Conservation (phyloP, 345 rosid genomes). For the Mercurialis annua region DNA sequence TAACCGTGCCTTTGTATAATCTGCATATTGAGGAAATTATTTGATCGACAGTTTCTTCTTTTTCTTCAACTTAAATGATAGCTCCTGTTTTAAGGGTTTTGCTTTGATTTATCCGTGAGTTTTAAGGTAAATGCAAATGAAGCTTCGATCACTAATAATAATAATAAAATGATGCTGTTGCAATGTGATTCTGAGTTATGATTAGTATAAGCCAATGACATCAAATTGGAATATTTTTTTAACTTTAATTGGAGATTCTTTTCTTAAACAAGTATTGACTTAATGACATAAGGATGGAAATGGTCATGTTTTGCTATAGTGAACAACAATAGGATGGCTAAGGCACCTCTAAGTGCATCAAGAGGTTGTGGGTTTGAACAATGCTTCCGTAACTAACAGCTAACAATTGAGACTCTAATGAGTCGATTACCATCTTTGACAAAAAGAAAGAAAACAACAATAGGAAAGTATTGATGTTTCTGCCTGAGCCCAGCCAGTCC, state of each 20-base stretch:
- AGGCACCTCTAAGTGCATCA: too few species aligned
- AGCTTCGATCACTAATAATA: too few species aligned
- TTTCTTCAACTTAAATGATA: background rate
- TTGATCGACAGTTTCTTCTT: background rate
- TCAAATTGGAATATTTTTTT: background rate
- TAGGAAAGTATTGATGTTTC: background rate
- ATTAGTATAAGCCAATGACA: background rate
- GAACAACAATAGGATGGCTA: background rate
- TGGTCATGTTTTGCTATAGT: background rate
- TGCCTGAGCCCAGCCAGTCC: slow-evolving; percentile 1
- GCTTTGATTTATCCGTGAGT: too few species aligned
- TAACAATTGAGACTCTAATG: too few species aligned
- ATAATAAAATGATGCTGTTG: too few species aligned
- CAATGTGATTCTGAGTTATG: background rate
- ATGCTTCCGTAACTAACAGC: too few species aligned
- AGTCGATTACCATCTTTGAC: too few species aligned
- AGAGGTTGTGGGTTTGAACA: too few species aligned
- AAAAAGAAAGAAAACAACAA: too few species aligned
- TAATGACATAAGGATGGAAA: background rate
- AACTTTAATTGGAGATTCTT: too few species aligned
- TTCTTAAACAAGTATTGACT: background rate
- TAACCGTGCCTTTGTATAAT: background rate
- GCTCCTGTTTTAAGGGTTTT: background rate
- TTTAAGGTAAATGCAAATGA: too few species aligned
- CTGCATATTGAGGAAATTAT: too few species aligned